These are phyloP conservation scores for Phyllosticta citriasiana DNA, from an alignment of 2,329 filamentous ascomycete species.

Conservation along the genomic window DNA sequence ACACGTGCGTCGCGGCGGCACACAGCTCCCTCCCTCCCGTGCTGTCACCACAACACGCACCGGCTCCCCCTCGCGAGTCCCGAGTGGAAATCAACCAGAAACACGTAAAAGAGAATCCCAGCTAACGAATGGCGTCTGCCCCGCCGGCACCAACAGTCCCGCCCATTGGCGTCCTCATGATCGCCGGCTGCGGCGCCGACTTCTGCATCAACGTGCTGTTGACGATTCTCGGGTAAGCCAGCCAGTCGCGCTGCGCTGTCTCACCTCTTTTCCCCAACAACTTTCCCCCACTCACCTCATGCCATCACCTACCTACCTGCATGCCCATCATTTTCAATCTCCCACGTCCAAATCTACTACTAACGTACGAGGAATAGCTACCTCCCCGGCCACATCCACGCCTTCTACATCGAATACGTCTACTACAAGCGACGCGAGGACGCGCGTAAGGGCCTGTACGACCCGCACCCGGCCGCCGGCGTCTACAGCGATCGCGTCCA, in stretches of 20 bases:
- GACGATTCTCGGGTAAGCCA: constrained; percentile 32
- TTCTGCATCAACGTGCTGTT: constrained; percentile 40
- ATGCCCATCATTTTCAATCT: too few species aligned
- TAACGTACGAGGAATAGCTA: constrained; percentile 37
- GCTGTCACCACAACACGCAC: background rate
- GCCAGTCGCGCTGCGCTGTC: background rate
- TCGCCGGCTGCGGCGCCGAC: constrained; percentile 41
- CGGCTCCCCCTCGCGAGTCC: background rate
- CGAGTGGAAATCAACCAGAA: background rate
- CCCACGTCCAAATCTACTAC: background rate
- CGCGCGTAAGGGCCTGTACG: constrained; percentile 46
- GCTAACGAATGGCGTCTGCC: background rate
- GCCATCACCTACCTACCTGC: background rate
- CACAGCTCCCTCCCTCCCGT: background rate
- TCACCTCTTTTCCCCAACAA: background rate
- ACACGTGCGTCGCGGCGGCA: too few species aligned
- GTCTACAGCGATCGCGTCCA: constrained; percentile 67
- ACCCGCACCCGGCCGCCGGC: constrained; percentile 50
- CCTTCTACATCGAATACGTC: constrained; percentile 73
- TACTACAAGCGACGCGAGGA: constrained; percentile 68
- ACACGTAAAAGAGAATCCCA: background rate
- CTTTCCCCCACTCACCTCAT: background rate
- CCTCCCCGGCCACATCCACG: constrained; percentile 66
- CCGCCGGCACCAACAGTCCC: constrained; percentile 26
- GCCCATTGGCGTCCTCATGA: constrained; percentile 38